Conservation (phyloP, 257 asterid species). For the Penstemon eatonii region DNA sequence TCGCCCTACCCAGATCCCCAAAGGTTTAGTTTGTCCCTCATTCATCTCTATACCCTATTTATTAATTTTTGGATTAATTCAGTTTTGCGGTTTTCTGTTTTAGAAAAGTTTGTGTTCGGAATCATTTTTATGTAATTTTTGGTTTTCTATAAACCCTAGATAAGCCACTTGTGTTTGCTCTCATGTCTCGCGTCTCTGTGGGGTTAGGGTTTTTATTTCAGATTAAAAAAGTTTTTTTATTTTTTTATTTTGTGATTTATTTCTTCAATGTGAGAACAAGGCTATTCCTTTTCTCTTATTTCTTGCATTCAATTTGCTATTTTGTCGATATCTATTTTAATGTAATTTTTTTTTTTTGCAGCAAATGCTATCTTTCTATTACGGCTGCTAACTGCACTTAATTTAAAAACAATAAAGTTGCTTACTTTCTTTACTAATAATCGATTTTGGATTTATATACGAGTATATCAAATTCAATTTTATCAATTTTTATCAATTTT, state of each 20-base stretch:
- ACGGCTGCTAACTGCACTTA: conserved; percentile 1
- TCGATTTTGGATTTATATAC: neutral
- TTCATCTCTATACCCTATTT: neutral
- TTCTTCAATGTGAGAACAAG: conserved; percentile 16
- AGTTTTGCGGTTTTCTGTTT: neutral
- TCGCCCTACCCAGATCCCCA: conserved; percentile 54
- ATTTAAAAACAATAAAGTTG: conserved; percentile 7
- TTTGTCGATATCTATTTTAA: neutral
- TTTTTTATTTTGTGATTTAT: conserved; percentile 8
- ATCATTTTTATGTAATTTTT: neutral
- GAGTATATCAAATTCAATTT: too few species aligned
- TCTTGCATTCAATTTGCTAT: neutral
- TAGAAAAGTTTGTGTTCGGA: too few species aligned
- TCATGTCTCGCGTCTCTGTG: conserved; percentile 24
- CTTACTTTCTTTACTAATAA: neutral
- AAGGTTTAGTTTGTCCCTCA: conserved; percentile 36
- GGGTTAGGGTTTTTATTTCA: conserved; percentile 51
- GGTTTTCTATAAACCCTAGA: conserved; percentile 34
- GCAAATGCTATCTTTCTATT: neutral
- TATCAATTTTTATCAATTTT: neutral
- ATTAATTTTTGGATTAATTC: neutral
- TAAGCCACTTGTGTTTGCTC: conserved; percentile 19
- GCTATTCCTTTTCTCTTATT: neutral
- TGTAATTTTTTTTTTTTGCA: neutral
- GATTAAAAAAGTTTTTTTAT: neutral